phyloP scores from a whole-genome alignment of 371 early-diverging fungal genomes.

The Mortierella sp. region DNA sequence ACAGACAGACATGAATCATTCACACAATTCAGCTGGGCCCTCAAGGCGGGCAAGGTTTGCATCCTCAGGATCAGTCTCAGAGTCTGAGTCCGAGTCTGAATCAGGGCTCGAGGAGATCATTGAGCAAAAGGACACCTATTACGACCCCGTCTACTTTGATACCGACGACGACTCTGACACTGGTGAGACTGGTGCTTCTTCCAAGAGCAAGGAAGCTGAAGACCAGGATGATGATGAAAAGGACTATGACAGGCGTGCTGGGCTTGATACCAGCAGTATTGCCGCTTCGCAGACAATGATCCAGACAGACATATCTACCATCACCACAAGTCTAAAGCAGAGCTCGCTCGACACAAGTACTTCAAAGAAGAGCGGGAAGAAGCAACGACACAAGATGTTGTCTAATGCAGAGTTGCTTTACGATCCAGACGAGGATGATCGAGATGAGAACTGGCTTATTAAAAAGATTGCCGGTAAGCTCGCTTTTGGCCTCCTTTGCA shows the following conservation, averaged over 20 bases:
- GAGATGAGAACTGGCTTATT: constrained; percentile 67
- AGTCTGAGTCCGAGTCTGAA: constrained; percentile 16
- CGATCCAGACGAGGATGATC: constrained; percentile 66
- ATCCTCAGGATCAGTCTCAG: constrained; percentile 6
- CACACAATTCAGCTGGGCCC: too few relatives aligned
- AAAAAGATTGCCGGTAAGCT: constrained; percentile 60
- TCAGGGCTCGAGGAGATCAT: constrained; percentile 5
- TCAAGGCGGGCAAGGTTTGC: too few relatives aligned
- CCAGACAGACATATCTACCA: constrained; percentile 12
- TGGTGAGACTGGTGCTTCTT: constrained; percentile 8
- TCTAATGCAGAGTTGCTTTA: constrained; percentile 66
- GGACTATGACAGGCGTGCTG: constrained; percentile 11
- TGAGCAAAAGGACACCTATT: constrained; percentile 39
- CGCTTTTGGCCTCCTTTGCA: neutral
- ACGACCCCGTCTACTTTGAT: constrained; percentile 64
- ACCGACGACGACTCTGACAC: constrained; percentile 52
- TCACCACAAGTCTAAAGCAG: constrained; percentile 14
- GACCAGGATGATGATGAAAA: neutral
- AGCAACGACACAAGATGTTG: constrained; percentile 32
- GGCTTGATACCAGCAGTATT: neutral
- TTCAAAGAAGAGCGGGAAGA: constrained; percentile 25
- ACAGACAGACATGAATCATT: too few relatives aligned
- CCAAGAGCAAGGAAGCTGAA: constrained; percentile 4
- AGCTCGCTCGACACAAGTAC: constrained; percentile 8
- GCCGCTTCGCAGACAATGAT: constrained; percentile 11